Evolutionary conservation across 1,284 basidiomycete genomes (phyloP).

Genomic region (Vanrija humicola): DNA sequence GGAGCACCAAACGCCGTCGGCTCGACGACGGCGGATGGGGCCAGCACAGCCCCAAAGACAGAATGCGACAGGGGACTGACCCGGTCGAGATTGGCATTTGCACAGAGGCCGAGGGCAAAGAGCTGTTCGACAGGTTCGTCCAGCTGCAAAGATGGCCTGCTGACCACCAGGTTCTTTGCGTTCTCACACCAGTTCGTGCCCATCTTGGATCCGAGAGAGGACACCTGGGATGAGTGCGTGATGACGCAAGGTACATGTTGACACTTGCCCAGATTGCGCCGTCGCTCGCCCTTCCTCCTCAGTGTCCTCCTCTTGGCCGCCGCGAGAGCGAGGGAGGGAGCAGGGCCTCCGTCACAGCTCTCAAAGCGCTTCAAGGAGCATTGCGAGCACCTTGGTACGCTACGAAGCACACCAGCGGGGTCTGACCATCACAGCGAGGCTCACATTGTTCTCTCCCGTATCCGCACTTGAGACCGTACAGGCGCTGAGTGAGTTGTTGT

Average conservation of each 20-base stretch:
- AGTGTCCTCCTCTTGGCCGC: conserved; percentile 24
- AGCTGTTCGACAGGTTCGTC: conserved; percentile 22
- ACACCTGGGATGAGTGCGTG: conserved; percentile 29
- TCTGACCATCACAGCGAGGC: conserved; percentile 1
- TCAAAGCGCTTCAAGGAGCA: conserved; percentile 16
- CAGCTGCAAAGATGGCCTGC: neutral
- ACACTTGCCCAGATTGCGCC: conserved; percentile 18
- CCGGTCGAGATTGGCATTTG: conserved; percentile 20
- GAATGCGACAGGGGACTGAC: conserved; percentile 4
- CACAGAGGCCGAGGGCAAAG: conserved; percentile 16
- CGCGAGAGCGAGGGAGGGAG: conserved; percentile 1
- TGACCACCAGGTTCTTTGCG: conserved; percentile 22
- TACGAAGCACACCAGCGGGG: too few species aligned
- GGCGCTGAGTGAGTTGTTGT: conserved; percentile 18
- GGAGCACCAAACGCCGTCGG: too few species aligned
- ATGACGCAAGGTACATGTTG: neutral
- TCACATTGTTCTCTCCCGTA: conserved; percentile 29
- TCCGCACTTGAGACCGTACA: conserved; percentile 29
- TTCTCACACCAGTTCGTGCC: conserved; percentile 27
- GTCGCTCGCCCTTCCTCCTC: conserved; percentile 26
- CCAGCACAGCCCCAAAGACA: neutral
- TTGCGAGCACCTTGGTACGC: conserved; percentile 20
- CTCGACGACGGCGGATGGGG: neutral
- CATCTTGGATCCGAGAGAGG: conserved; percentile 23
- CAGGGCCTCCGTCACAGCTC: conserved; percentile 9